Evolutionary conservation across 805 yeast genomes (phyloP).

Genomic region (Lipomyces orientalis): DNA sequence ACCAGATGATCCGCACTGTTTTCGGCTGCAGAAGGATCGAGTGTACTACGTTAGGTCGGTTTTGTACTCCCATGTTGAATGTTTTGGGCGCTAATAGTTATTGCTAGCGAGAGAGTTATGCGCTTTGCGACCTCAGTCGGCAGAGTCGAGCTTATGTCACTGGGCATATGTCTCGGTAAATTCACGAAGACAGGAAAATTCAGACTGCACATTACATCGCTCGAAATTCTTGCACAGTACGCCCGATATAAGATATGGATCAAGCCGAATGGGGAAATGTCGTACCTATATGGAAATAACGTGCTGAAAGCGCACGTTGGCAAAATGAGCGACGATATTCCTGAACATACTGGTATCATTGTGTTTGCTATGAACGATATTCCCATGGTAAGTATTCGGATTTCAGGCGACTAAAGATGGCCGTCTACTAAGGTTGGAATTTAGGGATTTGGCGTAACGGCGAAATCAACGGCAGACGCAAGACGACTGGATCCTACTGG

Average conservation of each 20-base stretch:
- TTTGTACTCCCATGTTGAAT: not conserved
- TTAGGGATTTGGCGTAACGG: slow-evolving; percentile 88
- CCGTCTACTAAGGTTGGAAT: not conserved
- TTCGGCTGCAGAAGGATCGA: slow-evolving; percentile 93
- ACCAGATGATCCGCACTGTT: slow-evolving; percentile 84
- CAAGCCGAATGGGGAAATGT: slow-evolving; percentile 98
- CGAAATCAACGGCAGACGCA: slow-evolving; percentile 88
- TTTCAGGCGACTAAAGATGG: not conserved
- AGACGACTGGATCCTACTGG: slow-evolving; percentile 90
- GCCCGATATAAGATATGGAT: slow-evolving; percentile 97
- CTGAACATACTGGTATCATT: slow-evolving; percentile 96
- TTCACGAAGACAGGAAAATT: slow-evolving; percentile 98
- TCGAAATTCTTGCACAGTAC: slow-evolving; percentile 78
- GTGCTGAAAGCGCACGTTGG: slow-evolving; percentile 96
- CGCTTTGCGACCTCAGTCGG: slow-evolving; percentile 89
- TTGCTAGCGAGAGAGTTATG: slow-evolving; percentile 35
- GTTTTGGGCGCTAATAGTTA: not conserved
- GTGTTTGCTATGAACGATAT: slow-evolving; percentile 87
- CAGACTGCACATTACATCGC: slow-evolving; percentile 90
- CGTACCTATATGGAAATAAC: slow-evolving; percentile 94
- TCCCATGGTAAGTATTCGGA: slow-evolving; percentile 57
- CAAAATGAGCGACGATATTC: slow-evolving; percentile 94
- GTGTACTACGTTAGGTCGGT: slow-evolving; percentile 77
- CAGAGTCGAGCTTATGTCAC: slow-evolving; percentile 85
- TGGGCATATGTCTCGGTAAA: slow-evolving; percentile 93